Base-by-base conservation (phyloP, 345 rosid genomes). In the Eucalyptus shirleyi region DNA sequence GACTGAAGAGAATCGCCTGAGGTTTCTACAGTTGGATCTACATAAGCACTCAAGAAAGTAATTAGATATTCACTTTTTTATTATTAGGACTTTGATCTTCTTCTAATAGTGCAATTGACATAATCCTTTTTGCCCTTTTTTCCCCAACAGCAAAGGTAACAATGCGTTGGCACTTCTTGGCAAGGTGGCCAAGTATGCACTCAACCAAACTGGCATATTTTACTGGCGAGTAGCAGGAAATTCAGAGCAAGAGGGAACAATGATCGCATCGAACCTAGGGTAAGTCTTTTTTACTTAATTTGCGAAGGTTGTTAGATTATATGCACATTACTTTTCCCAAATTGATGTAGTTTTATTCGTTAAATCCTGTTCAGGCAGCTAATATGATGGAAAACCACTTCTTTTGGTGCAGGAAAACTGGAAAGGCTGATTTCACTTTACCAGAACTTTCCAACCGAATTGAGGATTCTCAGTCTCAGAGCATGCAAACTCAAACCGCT, bases 11-110 rank as follows among this genome's bases (percentile, higher is more conserved):
- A 93, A 93, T 67, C 96, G 94, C 86, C 92, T 98, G 81, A 92
- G 94, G 93, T 97, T 97, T 92, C 94, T 96, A 89, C 98, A 97
- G 91, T 97, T 96, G 97, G 99, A 98, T 94, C 93, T 98, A 90
- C 91, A 94, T 92, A 96, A 92, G 89, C 95, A 96, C 88, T 97
- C 97, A 50, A 95, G 93, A 93, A 96, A 91, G 98, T 97, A 95
- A 81, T 62, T 69, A 2, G 16, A 30, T 90, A 30, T 83, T 44
- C 51, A 23, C 42, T 69, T 77, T 77, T 30, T 42, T 37, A 45
- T 34, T 10, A 16, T 37, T 50, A 50, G 53, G 44, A 69, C 26
- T 18, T 69, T 88, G 65, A 88, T 86, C 23, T 86, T 53, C 62
- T 51, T 34, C 18, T 51, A 42, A 28, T 86, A 12, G 47, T 86